Base-by-base conservation (phyloP, 805 yeast genomes). In the Starmerella vaccinii region DNA sequence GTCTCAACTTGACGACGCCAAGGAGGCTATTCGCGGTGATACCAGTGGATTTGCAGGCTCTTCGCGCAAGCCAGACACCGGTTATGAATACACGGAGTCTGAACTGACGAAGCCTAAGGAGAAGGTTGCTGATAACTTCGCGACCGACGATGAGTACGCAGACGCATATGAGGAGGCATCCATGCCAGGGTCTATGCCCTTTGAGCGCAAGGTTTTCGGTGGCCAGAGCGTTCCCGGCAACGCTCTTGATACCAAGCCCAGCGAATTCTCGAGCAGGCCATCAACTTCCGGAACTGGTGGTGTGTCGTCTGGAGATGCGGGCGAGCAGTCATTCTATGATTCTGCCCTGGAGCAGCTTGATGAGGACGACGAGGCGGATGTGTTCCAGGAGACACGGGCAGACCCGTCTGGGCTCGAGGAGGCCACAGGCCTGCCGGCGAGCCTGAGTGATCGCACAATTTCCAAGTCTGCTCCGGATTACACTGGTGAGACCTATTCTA, bases 401-500 rank as follows among this genome's bases (percentile, higher is more conserved):
- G 46, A 41, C 5, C 46, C 35, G 8, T 13, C 35, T n/a, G 35
- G 18, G 26, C 32, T 24, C 1, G 24, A 38, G 7, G 34, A 30
- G 23, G 19, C 18, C 21, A 30, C 38, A 1, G 46, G 33, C 16
- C 21, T 48, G 18, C 50, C 50, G 12, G 23, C 27, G 21, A 48
- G 50, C 35, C 13, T 18, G 9, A 48, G 50, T 22, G 50, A 48
- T 16, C 39, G 46, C 22, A 47, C 49, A 12, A 21, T 47, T 13
- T 29, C 45, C 22, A 29, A 47, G 45, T 15, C 21, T n/a, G 16
- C 29, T 15, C n/a, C n/a, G n/a, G 37, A 9, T 13, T 24, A 19
- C 24, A 16, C 12, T n/a, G 18, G 23, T 21, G 49, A 15, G 9
- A 15, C n/a, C n/a, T n/a, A n/a, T n/a, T n/a, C n/a, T n/a, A n/a